Conservation (phyloP, 176 grass and related monocot genomes). For the Carex scoparia region DNA sequence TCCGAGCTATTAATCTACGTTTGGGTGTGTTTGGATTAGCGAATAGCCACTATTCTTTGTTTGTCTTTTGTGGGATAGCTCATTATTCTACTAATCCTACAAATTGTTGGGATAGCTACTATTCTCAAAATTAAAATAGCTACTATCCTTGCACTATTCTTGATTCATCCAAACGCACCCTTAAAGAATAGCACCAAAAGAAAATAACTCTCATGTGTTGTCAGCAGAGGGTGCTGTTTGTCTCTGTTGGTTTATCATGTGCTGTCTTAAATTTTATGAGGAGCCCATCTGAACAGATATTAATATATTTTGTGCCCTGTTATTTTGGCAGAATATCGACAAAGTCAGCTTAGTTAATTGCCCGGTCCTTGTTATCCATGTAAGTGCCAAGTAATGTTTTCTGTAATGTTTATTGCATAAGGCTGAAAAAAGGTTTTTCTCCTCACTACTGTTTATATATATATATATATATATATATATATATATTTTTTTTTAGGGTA, state of each 20-base stretch:
- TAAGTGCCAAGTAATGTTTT: slow-evolving; percentile 42
- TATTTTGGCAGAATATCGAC: slow-evolving; percentile 60
- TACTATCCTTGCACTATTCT: too few relatives aligned
- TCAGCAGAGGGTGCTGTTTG: not conserved
- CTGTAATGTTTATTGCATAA: slow-evolving; percentile 15
- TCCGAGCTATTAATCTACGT: too few relatives aligned
- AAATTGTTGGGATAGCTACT: too few relatives aligned
- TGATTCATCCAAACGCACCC: too few relatives aligned
- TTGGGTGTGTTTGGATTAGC: too few relatives aligned
- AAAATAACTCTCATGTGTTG: not conserved
- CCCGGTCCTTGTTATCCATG: slow-evolving; percentile 84
- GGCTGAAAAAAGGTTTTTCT: not conserved
- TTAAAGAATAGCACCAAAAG: not conserved
- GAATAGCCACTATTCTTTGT: too few relatives aligned
- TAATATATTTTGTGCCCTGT: slow-evolving; percentile 26
- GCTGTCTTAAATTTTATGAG: slow-evolving; percentile 1
- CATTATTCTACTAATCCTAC: too few relatives aligned
- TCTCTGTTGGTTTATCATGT: not conserved
- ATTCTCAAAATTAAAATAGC: too few relatives aligned
- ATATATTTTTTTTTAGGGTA: slow-evolving; percentile 53
- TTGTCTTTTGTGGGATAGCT: too few relatives aligned
- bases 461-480: too few relatives aligned
- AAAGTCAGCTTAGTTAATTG: slow-evolving; percentile 75
- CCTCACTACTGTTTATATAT: slow-evolving; percentile 22
- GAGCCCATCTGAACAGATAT: slow-evolving; percentile 14